Evolutionary conservation across 495 filamentous ascomycete species (phyloP), one percentile per base, ranked within the genome.

Genomic region (Hypoxylon perforatum): DNA sequence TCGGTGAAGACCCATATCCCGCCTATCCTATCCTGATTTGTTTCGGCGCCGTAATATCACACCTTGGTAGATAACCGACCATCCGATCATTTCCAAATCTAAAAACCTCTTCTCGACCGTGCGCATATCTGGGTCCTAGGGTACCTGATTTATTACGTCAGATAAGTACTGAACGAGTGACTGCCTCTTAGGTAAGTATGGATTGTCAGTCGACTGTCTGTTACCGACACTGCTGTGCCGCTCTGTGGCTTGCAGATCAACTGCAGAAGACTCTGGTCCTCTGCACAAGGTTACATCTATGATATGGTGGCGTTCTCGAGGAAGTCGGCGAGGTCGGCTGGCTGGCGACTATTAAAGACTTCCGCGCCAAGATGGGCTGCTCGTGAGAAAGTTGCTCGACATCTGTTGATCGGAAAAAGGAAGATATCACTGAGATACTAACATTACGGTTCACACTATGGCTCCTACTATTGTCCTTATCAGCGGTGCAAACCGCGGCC

Each of bases 401-500:
- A n/a, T 2, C 2, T 11, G 9, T 38, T 12, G 35, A 38, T 4
- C 35, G 9, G 35, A 11, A 3, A 2, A 11, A n/a, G 35, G 14
- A 38, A 11, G 2, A n/a, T 10, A 38, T 38, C 35, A 38, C 14
- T 38, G 35, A 38, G 12, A 2, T n/a, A 38, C 8, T 18, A 45
- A 45, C 11, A 47, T 25, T 22, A 19, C 30, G 6, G 4, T n/a
- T 44, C 36, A 28, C 50, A 60, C 11, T 12, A 71, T 71, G 69
- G 23, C 69, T 1, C 55, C 59, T 8, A 72, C 44, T 41, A 51
- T 63, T 0, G 57, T 77, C 35, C 28, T 77, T 5, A 72, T 77
- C 42, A 76, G 61, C 21, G 73, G 73, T 19, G 65, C 72, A 4
- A 73, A 66, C 46, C 72, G 73, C 18, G 75, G 76, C 17, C 18